Conservation (phyloP, 2,329 filamentous ascomycete species). For the Fusarium sp. region DNA sequence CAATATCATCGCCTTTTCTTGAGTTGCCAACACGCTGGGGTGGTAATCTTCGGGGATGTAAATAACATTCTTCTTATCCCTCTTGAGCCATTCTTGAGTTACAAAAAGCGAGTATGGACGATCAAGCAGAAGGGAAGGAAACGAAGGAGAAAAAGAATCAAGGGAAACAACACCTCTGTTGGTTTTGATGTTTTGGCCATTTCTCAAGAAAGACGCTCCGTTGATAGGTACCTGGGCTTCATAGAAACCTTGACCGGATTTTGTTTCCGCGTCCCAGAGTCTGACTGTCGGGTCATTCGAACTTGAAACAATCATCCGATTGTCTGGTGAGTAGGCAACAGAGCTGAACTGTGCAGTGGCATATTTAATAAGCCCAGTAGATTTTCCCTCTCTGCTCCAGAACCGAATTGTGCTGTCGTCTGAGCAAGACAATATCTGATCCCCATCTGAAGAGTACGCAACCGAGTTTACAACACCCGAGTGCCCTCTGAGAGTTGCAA, state of each 20-base stretch:
- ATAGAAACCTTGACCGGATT: neutral
- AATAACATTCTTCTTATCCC: neutral
- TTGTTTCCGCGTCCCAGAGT: neutral
- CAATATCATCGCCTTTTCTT: neutral
- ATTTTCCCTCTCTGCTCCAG: neutral
- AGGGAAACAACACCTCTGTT: neutral
- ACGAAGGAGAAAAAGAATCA: neutral
- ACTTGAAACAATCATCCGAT: neutral
- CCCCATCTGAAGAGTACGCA: neutral
- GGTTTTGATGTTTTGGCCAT: neutral
- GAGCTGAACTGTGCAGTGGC: neutral
- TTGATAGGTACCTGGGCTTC: neutral
- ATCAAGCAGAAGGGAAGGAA: neutral
- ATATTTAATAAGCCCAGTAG: neutral
- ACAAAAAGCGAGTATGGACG: neutral
- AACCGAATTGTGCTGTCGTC: neutral
- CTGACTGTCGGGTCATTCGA: neutral
- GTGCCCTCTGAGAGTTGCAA: neutral
- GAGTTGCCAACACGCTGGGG: neutral
- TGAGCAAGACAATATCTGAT: neutral
- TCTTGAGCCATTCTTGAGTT: neutral
- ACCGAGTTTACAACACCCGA: neutral
- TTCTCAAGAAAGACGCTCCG: neutral
- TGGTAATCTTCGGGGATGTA: neutral
- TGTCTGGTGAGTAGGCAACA: neutral